These are phyloP conservation scores for Pseudocercospora fijiensis DNA, from an alignment of 2,329 filamentous ascomycete species.

Conservation along the genomic window DNA sequence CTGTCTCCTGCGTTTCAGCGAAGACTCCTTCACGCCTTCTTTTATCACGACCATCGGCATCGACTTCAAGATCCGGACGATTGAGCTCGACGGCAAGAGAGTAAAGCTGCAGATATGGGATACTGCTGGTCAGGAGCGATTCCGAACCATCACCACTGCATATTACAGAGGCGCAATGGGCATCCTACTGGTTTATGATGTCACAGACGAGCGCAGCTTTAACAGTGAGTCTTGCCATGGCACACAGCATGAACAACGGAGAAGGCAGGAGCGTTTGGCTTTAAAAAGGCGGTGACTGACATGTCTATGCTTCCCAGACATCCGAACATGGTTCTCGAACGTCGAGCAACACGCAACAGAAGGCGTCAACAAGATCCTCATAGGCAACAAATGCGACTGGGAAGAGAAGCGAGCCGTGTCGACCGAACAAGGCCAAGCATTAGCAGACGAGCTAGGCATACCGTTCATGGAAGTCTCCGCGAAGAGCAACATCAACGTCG, in stretches of 20 bases:
- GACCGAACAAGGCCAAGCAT: conserved; percentile 85
- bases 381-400: conserved; percentile 99
- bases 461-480: conserved; percentile 98
- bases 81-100: conserved; percentile 96
- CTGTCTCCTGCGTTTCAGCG: conserved; percentile 93
- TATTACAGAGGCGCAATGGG: conserved; percentile 99
- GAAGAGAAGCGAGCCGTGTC: conserved; percentile 96
- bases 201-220: conserved; percentile 93
- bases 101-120: conserved; percentile 99
- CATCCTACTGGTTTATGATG: conserved; percentile 95
- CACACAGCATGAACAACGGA: not conserved
- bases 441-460: conserved; percentile 94
- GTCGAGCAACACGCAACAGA: conserved; percentile 99
- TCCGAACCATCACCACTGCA: conserved; percentile 96
- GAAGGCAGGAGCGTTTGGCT: not conserved
- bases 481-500: conserved; percentile 99
- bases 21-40: conserved; percentile 94
- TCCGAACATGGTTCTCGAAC: conserved; percentile 99
- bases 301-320: conserved; percentile 61
- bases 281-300: conserved; percentile 22
- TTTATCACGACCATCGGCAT: conserved; percentile 99
- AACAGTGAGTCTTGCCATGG: conserved; percentile 48
- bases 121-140: conserved; percentile 95
- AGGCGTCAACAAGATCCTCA: conserved; percentile 98
- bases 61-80: conserved; percentile 99